Evolutionary conservation across 371 early-diverging fungal genomes (phyloP).

Genomic region (Haplosporangium sp.): DNA sequence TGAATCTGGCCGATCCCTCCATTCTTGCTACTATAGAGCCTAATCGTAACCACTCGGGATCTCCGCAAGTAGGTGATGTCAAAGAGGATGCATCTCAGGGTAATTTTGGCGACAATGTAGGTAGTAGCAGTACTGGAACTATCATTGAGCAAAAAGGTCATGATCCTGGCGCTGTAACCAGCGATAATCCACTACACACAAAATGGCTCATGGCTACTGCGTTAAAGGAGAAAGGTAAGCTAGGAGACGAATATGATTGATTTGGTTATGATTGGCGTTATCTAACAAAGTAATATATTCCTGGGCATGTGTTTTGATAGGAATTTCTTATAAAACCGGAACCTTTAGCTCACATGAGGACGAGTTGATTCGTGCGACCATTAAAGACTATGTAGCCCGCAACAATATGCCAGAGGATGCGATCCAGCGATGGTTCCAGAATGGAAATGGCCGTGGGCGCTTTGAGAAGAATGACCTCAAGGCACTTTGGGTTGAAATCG

Average conservation of each 20-base stretch:
- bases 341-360: slow-evolving; percentile 52
- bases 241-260: not conserved
- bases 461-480: slow-evolving; percentile 54
- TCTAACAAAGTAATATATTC: not conserved
- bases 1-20: slow-evolving; percentile 35
- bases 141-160: not conserved
- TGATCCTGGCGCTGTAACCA: slow-evolving; percentile 23
- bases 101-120: slow-evolving; percentile 1
- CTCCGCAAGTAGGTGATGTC: slow-evolving; percentile 4
- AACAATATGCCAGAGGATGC: slow-evolving; percentile 49
- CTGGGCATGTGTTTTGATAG: slow-evolving; percentile 2
- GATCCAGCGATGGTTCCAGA: slow-evolving; percentile 52
- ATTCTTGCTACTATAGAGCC: slow-evolving; percentile 38
- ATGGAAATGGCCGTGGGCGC: slow-evolving; percentile 51
- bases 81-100: not conserved
- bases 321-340: slow-evolving; percentile 42
- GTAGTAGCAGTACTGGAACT: not conserved
- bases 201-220: slow-evolving; percentile 57
- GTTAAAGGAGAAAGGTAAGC: slow-evolving; percentile 50
- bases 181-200: slow-evolving; percentile 50
- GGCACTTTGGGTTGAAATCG: slow-evolving; percentile 54
- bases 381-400: slow-evolving; percentile 44
- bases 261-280: not conserved
- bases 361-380: slow-evolving; percentile 46
- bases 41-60: not conserved